Evolutionary conservation across 1,284 basidiomycete genomes (phyloP).

Genomic region (Clitocybe nebularis): DNA sequence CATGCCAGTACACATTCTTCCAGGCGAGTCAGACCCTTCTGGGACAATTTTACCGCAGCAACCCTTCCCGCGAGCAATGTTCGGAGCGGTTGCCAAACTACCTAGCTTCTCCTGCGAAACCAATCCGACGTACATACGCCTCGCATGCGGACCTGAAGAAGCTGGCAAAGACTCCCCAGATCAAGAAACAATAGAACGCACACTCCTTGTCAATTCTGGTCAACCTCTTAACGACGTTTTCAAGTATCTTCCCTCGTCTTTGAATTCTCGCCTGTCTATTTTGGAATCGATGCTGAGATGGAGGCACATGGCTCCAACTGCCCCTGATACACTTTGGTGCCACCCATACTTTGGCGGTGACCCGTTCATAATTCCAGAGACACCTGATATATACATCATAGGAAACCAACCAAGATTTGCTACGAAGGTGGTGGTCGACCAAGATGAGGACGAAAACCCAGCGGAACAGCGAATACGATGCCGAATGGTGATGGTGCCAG

Average conservation of each 20-base stretch:
- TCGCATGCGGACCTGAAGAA: slow-evolving; percentile 29
- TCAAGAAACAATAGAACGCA: slow-evolving; percentile 33
- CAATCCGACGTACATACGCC: slow-evolving; percentile 85
- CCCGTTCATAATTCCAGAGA: slow-evolving; percentile 83
- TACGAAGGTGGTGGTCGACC: slow-evolving; percentile 60
- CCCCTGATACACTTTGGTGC: slow-evolving; percentile 98
- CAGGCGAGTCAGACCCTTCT: slow-evolving; percentile 85
- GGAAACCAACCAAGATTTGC: slow-evolving; percentile 87
- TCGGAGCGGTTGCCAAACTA: slow-evolving; percentile 65
- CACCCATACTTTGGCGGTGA: slow-evolving; percentile 89
- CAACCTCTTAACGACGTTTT: slow-evolving; percentile 95
- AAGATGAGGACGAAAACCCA: slow-evolving; percentile 23
- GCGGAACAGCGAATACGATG: slow-evolving; percentile 40
- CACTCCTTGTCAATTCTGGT: slow-evolving; percentile 81
- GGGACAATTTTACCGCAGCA: slow-evolving; percentile 92
- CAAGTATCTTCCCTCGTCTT: slow-evolving; percentile 80
- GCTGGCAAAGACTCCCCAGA: slow-evolving; percentile 20
- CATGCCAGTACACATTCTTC: slow-evolving; percentile 80
- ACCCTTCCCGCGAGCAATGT: slow-evolving; percentile 87
- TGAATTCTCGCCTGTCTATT: slow-evolving; percentile 67
- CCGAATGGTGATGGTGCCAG: slow-evolving; percentile 82
- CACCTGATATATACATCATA: slow-evolving; percentile 90
- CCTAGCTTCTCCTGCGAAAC: slow-evolving; percentile 78
- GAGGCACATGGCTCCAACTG: slow-evolving; percentile 96
- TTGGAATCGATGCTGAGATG: slow-evolving; percentile 82